Evolutionary conservation across 179 eudicot species (phyloP).

Genomic region (Spinacia oleracea): DNA sequence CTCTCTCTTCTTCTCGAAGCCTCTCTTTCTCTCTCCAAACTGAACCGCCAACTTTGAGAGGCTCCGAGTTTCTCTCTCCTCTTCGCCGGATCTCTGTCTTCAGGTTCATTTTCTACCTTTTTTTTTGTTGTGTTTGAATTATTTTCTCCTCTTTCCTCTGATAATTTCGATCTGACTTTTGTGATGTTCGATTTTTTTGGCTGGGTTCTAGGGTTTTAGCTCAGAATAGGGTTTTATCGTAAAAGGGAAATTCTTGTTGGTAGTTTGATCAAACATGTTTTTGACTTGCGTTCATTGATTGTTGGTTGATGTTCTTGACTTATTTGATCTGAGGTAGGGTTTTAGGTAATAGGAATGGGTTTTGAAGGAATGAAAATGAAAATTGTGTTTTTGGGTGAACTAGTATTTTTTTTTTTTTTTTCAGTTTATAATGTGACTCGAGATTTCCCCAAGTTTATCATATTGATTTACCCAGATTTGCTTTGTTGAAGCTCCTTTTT

Average conservation of each 20-base stretch:
- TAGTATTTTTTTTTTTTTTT: background rate
- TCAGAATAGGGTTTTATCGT: background rate
- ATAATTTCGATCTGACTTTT: conserved; percentile 14
- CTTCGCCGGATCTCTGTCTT: conserved; percentile 22
- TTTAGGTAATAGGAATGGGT: background rate
- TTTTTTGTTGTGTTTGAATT: no score
- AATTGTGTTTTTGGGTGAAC: background rate
- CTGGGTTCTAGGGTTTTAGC: conserved; percentile 11
- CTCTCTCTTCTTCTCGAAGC: conserved; percentile 22
- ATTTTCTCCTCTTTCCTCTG: background rate
- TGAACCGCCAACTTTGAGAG: conserved; percentile 20
- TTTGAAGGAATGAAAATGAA: no score
- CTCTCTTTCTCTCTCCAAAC: conserved; percentile 11
- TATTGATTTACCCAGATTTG: conserved; percentile 15
- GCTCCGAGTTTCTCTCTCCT: conserved; percentile 14
- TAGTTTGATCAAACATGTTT: background rate
- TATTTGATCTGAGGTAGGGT: conserved; percentile 7
- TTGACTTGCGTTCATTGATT: background rate
- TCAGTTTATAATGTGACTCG: background rate
- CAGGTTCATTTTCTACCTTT: background rate
- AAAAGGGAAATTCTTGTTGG: background rate
- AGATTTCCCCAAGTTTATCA: background rate
- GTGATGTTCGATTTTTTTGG: background rate
- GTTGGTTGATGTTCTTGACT: no score
- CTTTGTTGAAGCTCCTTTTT: background rate